Evolutionary conservation across 192 early-diverging fungal genomes (phyloP).

Genomic region (Coemansia sp.): DNA sequence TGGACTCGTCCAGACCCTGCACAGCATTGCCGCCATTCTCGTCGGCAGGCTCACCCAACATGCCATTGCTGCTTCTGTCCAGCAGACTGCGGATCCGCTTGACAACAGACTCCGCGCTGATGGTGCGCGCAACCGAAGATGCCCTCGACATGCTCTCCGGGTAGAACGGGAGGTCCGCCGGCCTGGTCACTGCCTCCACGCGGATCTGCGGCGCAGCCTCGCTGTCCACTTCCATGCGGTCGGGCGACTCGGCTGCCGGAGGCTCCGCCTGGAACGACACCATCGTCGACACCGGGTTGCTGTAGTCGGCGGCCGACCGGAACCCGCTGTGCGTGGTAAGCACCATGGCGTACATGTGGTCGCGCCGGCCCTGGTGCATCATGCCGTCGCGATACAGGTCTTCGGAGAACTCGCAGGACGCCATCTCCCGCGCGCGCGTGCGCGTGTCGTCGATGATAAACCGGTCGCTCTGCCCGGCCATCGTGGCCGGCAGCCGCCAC

Average conservation of each 20-base stretch:
- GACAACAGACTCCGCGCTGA: conserved; percentile 8
- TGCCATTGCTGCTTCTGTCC: too few relatives aligned
- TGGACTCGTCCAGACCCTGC: not conserved
- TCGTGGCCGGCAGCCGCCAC: conserved; percentile 23
- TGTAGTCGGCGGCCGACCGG: conserved; percentile 12
- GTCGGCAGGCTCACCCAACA: too few relatives aligned
- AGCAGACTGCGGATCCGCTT: conserved; percentile 4
- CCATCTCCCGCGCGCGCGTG: not conserved
- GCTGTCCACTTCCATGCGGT: too few relatives aligned
- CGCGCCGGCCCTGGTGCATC: not conserved
- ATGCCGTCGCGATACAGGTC: conserved; percentile 8
- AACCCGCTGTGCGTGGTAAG: conserved; percentile 21
- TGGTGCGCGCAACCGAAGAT: conserved; percentile 11
- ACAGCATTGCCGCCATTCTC: not conserved
- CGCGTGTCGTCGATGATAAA: not conserved
- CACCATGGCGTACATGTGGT: conserved; percentile 3
- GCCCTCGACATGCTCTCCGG: conserved; percentile 4
- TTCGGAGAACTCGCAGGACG: conserved; percentile 11
- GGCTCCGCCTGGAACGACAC: not conserved
- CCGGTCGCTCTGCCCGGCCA: conserved; percentile 4
- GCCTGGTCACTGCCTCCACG: not conserved
- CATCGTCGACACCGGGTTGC: conserved; percentile 11
- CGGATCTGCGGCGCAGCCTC: not conserved
- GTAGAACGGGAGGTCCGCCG: not conserved
- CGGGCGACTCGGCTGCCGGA: too few relatives aligned